A percentile compares a stretch with the other conserved stretches of the same genome.
Evolutionary conservation across 1,139 yeast species (phyloP).

Genomic region (Taiozyma sp.): DNA sequence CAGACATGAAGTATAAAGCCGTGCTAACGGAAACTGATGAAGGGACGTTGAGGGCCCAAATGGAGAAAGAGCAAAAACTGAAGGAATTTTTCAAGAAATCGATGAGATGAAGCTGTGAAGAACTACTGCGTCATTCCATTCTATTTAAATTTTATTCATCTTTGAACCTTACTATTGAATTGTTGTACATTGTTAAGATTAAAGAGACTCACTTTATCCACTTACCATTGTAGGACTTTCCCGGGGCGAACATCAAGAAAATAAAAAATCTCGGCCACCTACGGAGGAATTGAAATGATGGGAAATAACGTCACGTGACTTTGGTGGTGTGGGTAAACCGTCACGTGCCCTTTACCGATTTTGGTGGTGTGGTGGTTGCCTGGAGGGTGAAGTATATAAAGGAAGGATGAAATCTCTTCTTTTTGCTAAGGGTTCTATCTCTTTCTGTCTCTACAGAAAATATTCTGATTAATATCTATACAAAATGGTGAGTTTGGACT

Average conservation of each 20-base stretch:
- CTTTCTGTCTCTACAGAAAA: not conserved
- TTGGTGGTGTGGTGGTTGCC: constrained; percentile 4
- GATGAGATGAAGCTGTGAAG: not conserved
- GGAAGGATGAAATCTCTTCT: not conserved
- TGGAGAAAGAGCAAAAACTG: constrained; percentile 18
- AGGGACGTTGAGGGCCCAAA: constrained; percentile 11
- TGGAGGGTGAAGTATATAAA: not conserved
- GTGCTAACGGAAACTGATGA: constrained; percentile 2
- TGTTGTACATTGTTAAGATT: no score
- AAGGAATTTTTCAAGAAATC: constrained; percentile 16
- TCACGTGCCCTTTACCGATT: not conserved
- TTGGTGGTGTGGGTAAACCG: no score
- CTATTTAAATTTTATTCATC: no score
- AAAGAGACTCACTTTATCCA: no score
- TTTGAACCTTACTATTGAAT: no score
- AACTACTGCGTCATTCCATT: no score
- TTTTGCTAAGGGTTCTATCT: not conserved
- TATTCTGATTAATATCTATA: not conserved
- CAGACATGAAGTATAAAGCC: constrained; percentile 11
- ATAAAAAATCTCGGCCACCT: no score
- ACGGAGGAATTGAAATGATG: not conserved
- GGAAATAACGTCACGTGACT: no score
- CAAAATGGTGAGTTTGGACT: constrained; percentile 8
- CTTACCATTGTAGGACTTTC: no score
- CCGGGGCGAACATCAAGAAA: no score